Base-by-base conservation (phyloP, 208 protist genomes). In the Crithidia expoeki region DNA sequence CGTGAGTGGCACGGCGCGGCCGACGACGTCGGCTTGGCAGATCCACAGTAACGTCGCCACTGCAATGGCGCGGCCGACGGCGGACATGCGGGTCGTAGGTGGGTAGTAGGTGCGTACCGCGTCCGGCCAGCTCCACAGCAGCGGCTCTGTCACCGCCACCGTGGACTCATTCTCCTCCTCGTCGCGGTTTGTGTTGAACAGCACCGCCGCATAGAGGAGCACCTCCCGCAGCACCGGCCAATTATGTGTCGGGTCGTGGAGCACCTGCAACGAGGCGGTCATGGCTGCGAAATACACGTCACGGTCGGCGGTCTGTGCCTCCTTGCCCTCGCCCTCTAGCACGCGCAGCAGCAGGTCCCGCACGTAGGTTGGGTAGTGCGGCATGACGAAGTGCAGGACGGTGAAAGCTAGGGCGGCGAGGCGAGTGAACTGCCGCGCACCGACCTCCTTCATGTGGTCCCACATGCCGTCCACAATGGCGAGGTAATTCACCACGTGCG, bases 131-230 rank as follows among this genome's bases (percentile, higher is more conserved):
- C 46, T 52, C 44, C 34, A 49, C 46, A 96, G 50, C 28, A 94
- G 65, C 42, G 89, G 78, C 76, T 96, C 89, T 28, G 88, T 94
- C 38, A 80, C 70, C 6, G 92, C 81, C 64, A 94, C 72, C 36
- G 88, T 84, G 12, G 81, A 81, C 81, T 94, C 89, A 33, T 82
- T 80, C 58, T 85, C 82, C 66, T 95, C 92, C 62, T 93, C 89
- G 44, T 95, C 90, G 36, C 87, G 84, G 42, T 80, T 77, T 2
- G 74, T 74, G 68, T 89, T 93, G 76, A 86, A 88, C 40, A 96
- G 65, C 27, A 96, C 76, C 0, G 88, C 81, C 19, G 80, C 68
- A 19, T 93, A 75, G 17, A 95, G 74, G 19, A 96, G 60, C 63
- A 89, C 73, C 23, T 81, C 80, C 11, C 60, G 50, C 63, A 95